Conservation (phyloP, 768 basidiomycete genomes). For the Rhizopogon vesiculosus region DNA sequence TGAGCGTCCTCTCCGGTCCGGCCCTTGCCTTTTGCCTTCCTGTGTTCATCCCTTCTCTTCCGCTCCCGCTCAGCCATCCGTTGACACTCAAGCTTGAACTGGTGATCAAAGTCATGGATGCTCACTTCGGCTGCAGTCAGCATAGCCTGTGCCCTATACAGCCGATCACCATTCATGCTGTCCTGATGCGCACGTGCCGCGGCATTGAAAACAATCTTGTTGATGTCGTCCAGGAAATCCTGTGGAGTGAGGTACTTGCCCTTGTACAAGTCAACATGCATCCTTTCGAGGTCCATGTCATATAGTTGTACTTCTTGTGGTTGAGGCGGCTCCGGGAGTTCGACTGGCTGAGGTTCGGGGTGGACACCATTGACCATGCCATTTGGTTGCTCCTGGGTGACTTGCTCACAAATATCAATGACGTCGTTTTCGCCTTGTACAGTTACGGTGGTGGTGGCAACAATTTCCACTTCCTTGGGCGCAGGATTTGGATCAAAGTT, state of each 20-base stretch:
- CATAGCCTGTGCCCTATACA: conserved; percentile 86
- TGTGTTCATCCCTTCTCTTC: conserved; percentile 40
- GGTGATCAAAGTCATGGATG: conserved; percentile 79
- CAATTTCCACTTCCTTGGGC: conserved; percentile 25
- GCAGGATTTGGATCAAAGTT: conserved; percentile 40
- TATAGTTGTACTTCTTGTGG: conserved; percentile 48
- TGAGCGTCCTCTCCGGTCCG: conserved; percentile 23
- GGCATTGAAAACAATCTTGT: conserved; percentile 77
- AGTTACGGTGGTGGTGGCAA: conserved; percentile 33
- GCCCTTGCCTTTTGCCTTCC: conserved; percentile 32
- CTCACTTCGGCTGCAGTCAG: conserved; percentile 80
- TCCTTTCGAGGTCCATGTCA: conserved; percentile 89
- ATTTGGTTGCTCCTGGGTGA: conserved; percentile 25
- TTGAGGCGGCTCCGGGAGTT: conserved; percentile 26
- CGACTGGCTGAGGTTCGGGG: conserved; percentile 10
- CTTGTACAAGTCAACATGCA: conserved; percentile 82
- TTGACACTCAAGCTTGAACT: conserved; percentile 79
- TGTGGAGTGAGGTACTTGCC: conserved; percentile 83
- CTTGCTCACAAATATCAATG: conserved; percentile 37
- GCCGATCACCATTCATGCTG: conserved; percentile 44
- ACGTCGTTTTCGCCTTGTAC: conserved; percentile 36
- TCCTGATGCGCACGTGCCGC: conserved; percentile 55
- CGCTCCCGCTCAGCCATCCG: conserved; percentile 78
- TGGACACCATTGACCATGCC: conserved; percentile 37
- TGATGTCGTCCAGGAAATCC: conserved; percentile 81